phyloP scores from a whole-genome alignment of 1,139 yeast genomes.

The Debaryomycetaceae sp. region DNA sequence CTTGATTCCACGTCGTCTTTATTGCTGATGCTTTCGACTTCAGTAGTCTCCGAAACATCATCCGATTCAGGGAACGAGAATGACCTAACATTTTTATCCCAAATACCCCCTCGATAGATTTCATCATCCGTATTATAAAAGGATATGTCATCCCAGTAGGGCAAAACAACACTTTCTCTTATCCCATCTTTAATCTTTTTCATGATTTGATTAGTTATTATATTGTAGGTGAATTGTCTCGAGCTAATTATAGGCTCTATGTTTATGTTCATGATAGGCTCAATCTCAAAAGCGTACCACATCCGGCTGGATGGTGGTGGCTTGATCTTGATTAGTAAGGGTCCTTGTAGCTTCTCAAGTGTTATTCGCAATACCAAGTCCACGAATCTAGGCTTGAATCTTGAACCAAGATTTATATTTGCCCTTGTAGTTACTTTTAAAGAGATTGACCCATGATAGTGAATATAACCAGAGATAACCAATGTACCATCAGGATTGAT shows the following conservation, averaged over 20 bases:
- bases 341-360: constrained; percentile 68
- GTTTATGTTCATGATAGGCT: constrained; percentile 70
- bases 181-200: constrained; percentile 77
- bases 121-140: constrained; percentile 65
- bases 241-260: constrained; percentile 90
- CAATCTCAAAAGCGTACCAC: constrained; percentile 85
- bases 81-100: constrained; percentile 52
- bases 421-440: constrained; percentile 79
- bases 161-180: constrained; percentile 74
- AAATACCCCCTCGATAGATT: constrained; percentile 85
- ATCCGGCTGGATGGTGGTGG: constrained; percentile 88
- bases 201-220: constrained; percentile 77
- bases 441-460: constrained; percentile 71
- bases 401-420: constrained; percentile 65
- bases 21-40: constrained; percentile 6
- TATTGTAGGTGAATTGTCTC: constrained; percentile 69
- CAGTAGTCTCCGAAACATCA: constrained; percentile 1
- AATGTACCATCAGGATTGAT: constrained; percentile 80
- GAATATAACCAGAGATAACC: constrained; percentile 56
- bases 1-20: constrained; percentile 3
- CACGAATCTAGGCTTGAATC: constrained; percentile 77
- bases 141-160: constrained; percentile 84
- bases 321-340: constrained; percentile 63
- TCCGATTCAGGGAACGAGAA: constrained; percentile 8
- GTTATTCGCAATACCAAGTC: constrained; percentile 72